Evolutionary conservation across 805 yeast genomes (phyloP).

Genomic region (Dipodascopsis tothii): DNA sequence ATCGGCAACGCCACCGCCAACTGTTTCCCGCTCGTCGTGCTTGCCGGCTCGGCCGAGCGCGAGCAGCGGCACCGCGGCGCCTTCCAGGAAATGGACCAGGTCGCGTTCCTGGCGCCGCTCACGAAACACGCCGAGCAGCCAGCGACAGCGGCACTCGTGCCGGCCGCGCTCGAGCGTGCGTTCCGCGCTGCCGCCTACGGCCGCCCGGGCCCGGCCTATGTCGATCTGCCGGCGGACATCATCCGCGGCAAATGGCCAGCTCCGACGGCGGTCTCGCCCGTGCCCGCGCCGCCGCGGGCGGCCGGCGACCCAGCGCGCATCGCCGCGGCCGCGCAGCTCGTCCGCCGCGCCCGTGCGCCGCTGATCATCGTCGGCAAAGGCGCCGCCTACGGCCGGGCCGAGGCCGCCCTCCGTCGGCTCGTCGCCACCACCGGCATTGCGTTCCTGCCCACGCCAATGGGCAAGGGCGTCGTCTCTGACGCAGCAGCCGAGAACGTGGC

Average conservation of each 20-base stretch:
- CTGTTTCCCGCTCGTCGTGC: conserved; percentile 56
- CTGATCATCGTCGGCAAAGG: conserved; percentile 63
- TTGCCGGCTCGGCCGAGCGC: conserved; percentile 55
- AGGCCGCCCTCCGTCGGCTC: conserved; percentile 36
- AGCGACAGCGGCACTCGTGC: conserved; percentile 31
- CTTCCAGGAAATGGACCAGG: conserved; percentile 65
- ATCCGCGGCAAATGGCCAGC: conserved; percentile 36
- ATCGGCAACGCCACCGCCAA: conserved; percentile 54
- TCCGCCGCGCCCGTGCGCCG: conserved; percentile 39
- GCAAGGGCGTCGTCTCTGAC: conserved; percentile 62
- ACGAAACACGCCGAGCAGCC: conserved; percentile 49
- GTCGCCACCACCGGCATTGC: conserved; percentile 41
- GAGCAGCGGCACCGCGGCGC: conserved; percentile 51
- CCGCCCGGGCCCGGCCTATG: conserved; percentile 53
- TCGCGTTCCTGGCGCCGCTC: conserved; percentile 41
- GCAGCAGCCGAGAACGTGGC: conserved; percentile 41
- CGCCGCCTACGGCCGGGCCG: conserved; percentile 43
- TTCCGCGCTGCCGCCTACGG: conserved; percentile 42
- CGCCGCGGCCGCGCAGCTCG: conserved; percentile 32
- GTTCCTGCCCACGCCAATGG: conserved; percentile 73
- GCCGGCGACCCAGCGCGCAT: conserved; percentile 36
- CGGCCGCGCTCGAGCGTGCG: conserved; percentile 40
- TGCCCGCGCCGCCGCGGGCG: conserved; percentile 31
- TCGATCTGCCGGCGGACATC: conserved; percentile 58
- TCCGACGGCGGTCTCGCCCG: conserved; percentile 8